Base-by-base conservation (phyloP, 306 rosid genomes). In the Castanopsis chinensis region DNA sequence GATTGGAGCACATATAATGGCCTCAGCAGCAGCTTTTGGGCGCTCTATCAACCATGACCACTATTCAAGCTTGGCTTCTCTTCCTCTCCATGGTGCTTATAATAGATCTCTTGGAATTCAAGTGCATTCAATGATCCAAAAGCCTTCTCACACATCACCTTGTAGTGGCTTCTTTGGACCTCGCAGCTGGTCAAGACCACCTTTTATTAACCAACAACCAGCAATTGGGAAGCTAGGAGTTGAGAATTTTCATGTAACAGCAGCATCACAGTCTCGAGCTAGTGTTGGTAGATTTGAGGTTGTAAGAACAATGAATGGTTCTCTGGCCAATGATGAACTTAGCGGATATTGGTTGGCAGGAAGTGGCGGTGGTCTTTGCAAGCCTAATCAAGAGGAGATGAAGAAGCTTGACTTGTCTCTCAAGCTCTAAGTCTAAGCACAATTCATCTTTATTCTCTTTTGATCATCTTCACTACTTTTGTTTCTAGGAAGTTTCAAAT, bases 321-420 rank as follows among this genome's bases (percentile, higher is more conserved):
- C 84, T 74, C 68, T 82, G 75, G 75, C 79, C 11, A 76, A 35
- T 18, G 80, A 89, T 25, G 85, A 85, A 71, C 64, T 78, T 27
- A 59, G 60, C 28, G 88, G 83, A 52, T 82, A 27, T 76, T 57
- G 89, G 82, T 67, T 70, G 80, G 84, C 41, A 37, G 77, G 67
- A 83, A 83, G 79, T 70, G 74, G 67, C 83, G 85, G 79, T 65
- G 74, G 67, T 85, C 81, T 28, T 78, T 82, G 72, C 86, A 80
- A 61, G 83, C 73, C 30, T 70, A 67, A 82, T 68, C 85, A 85
- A 18, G 91, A 92, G 64, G 89, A 87, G 57, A 83, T 19, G 74
- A 90, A 86, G 83, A 76, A 85, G 53, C 90, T 92, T 64, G 94
- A 92, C 77, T 83, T 90, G 80, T 90, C 94, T 20, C 88, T 92